Evolutionary conservation across 805 yeast species (phyloP).

Genomic region (Groenewaldozyma tartarivorans): DNA sequence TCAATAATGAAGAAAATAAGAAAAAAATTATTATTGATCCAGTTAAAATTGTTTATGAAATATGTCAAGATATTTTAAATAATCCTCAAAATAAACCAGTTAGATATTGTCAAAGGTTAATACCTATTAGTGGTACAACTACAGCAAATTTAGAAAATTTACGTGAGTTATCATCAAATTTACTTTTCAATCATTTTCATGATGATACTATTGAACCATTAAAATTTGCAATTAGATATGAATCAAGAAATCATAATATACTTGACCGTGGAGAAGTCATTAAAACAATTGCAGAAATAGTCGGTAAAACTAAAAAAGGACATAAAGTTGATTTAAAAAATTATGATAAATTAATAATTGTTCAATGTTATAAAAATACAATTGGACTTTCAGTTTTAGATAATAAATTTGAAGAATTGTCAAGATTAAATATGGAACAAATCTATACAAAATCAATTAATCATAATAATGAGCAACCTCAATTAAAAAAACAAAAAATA

Average conservation of each 20-base stretch:
- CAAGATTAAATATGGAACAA: slow-evolving; percentile 74
- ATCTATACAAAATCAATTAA: slow-evolving; percentile 28
- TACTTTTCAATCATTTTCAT: slow-evolving; percentile 65
- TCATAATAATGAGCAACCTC: not conserved
- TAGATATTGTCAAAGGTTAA: slow-evolving; percentile 69
- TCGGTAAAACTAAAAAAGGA: slow-evolving; percentile 51
- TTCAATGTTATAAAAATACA: slow-evolving; percentile 82
- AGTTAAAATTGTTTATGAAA: slow-evolving; percentile 50
- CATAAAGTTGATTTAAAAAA: slow-evolving; percentile 74
- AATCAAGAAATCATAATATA: slow-evolving; percentile 67
- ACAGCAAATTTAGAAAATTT: slow-evolving; percentile 65
- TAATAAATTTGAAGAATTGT: slow-evolving; percentile 44
- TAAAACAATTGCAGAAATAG: slow-evolving; percentile 56
- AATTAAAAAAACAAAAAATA: not conserved
- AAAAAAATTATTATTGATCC: slow-evolving; percentile 43
- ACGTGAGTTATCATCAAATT: slow-evolving; percentile 43
- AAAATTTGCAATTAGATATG: slow-evolving; percentile 72
- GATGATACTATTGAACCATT: slow-evolving; percentile 26
- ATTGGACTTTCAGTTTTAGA: slow-evolving; percentile 81
- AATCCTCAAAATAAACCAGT: slow-evolving; percentile 42
- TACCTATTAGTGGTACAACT: slow-evolving; percentile 72
- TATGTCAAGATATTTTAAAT: slow-evolving; percentile 53
- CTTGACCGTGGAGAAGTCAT: slow-evolving; percentile 67
- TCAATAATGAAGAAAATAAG: slow-evolving; percentile 33
- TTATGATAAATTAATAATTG: slow-evolving; percentile 67